Conservation (phyloP, 495 filamentous ascomycete species). For the Amorphotheca resinae region DNA sequence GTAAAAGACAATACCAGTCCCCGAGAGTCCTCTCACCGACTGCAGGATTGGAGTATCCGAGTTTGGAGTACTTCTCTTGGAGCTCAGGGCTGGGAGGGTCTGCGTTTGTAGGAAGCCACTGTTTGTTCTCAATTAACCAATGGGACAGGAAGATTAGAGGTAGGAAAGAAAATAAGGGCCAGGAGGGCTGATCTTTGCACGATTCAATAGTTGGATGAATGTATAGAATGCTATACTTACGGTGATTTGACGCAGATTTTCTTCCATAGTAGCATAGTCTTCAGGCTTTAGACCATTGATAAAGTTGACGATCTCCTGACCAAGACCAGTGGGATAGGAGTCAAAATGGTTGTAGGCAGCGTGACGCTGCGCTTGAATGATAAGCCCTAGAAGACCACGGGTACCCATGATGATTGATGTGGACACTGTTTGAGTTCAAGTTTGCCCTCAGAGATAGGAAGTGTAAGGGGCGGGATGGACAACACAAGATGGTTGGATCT, state of each 20-base stretch:
- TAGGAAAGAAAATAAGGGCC: not conserved
- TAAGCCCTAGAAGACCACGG: conserved; percentile 20
- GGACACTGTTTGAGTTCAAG: too few relatives aligned
- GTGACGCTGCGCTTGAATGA: conserved; percentile 22
- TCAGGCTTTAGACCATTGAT: conserved; percentile 16
- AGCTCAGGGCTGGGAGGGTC: not conserved
- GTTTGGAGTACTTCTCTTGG: not conserved
- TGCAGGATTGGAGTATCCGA: not conserved
- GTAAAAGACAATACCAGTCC: conserved; percentile 6
- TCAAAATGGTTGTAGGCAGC: conserved; percentile 24
- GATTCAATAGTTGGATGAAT: not conserved
- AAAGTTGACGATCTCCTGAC: conserved; percentile 15
- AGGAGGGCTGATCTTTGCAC: too few relatives aligned
- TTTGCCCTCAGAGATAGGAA: too few relatives aligned
- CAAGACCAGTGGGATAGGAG: conserved; percentile 23
- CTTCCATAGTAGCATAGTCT: not conserved
- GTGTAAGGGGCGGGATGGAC: too few relatives aligned
- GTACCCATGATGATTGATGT: conserved; percentile 14
- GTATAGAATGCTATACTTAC: not conserved
- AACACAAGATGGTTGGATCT: too few relatives aligned
- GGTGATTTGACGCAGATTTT: not conserved
- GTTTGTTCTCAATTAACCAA: not conserved
- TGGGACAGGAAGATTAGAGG: not conserved
- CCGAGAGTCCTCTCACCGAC: not conserved
- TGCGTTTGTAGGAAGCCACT: not conserved